phyloP scores from a whole-genome alignment of 2,329 filamentous ascomycete genomes.

The Bipolaris zeicola region DNA sequence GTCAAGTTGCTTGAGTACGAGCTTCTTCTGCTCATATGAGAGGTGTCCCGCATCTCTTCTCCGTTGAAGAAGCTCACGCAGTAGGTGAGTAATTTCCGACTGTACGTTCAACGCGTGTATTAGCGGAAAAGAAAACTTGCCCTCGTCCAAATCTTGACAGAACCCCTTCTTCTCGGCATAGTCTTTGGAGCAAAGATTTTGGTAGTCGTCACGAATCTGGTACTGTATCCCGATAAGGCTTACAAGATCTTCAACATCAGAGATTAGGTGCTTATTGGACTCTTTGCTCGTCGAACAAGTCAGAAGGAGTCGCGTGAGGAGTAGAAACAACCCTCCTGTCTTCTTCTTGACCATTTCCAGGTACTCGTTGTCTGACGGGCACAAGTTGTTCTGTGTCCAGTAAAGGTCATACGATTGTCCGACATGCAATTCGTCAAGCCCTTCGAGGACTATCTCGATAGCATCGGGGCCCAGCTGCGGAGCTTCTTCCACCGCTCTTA shows the following conservation, averaged over 20 bases:
- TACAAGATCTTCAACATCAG: neutral
- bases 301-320: neutral
- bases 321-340: neutral
- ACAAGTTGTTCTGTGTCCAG: neutral
- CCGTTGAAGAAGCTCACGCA: neutral
- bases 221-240: slow-evolving; percentile 51
- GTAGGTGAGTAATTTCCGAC: too few species aligned
- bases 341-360: slow-evolving; percentile 1
- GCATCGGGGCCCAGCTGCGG: neutral
- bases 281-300: neutral
- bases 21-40: slow-evolving; percentile 1
- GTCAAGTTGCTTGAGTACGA: neutral
- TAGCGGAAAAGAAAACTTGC: slow-evolving; percentile 72
- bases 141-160: slow-evolving; percentile 90
- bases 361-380: slow-evolving; percentile 1
- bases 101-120: neutral
- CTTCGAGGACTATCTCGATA: neutral
- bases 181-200: slow-evolving; percentile 66
- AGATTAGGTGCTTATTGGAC: neutral
- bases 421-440: neutral
- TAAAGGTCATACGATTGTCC: neutral
- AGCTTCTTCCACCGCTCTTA: neutral
- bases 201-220: slow-evolving; percentile 88
- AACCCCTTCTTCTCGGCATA: slow-evolving; percentile 88
- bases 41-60: neutral